Percentiles rank a stretch among this genome's conserved stretches.
Evolutionary conservation across 73 alveolate genomes (phyloP).

Genomic region (Stentor roeselii): DNA sequence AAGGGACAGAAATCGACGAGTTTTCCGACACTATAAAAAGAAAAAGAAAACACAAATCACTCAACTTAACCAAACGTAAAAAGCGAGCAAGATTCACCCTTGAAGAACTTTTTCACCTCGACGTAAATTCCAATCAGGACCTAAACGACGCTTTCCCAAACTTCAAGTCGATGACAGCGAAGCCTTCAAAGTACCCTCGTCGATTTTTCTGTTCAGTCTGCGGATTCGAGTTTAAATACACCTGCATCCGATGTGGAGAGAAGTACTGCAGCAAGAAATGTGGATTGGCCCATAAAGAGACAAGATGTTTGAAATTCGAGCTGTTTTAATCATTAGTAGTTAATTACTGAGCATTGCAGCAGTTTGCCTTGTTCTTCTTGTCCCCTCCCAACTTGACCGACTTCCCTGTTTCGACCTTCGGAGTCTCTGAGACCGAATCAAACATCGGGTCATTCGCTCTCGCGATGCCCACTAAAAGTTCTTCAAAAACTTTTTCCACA

Average conservation of each 20-base stretch:
- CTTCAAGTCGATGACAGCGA: slow-evolving; percentile 46
- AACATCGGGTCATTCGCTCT: neutral
- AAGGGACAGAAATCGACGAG: slow-evolving; percentile 31
- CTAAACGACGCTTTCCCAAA: slow-evolving; percentile 34
- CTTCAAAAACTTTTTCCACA: slow-evolving; percentile 20
- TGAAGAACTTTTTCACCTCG: slow-evolving; percentile 51
- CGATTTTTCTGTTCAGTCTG: slow-evolving; percentile 70
- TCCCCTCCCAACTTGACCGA: neutral
- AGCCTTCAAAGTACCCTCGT: slow-evolving; percentile 56
- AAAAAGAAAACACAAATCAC: slow-evolving; percentile 21
- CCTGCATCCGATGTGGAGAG: slow-evolving; percentile 72
- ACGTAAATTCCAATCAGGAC: slow-evolving; percentile 37
- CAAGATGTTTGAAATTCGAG: slow-evolving; percentile 64
- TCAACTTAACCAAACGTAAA: slow-evolving; percentile 33
- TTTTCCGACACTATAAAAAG: slow-evolving; percentile 27
- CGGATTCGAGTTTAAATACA: slow-evolving; percentile 53
- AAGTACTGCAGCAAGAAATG: slow-evolving; percentile 60
- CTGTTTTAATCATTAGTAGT: too few relatives aligned
- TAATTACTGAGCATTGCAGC: slow-evolving; percentile 4
- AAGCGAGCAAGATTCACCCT: slow-evolving; percentile 38
- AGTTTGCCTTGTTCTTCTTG: neutral
- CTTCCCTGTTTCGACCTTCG: neutral
- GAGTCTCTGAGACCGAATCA: neutral
- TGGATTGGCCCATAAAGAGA: slow-evolving; percentile 57
- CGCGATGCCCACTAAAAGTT: neutral